Evolutionary conservation across 257 asterid species (phyloP), one percentile per base, ranked within the genome.

Genomic region (Salvia miltiorrhiza): DNA sequence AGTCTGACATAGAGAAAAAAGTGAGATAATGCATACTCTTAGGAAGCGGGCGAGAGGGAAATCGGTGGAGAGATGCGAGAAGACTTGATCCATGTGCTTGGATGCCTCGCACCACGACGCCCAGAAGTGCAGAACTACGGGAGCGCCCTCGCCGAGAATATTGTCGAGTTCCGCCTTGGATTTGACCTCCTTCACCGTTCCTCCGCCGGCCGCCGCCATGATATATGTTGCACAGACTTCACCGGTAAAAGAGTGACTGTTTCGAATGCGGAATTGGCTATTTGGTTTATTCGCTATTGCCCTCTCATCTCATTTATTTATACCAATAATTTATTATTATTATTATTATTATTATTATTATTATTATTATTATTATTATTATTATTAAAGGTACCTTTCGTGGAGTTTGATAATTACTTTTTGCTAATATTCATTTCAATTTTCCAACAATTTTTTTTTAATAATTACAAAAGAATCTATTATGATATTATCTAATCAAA

Each of bases 21-120:
- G 4, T 4, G 28, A 55, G 8, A 11, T 33, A 54, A 52, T 12
- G 56, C 19, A 45, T 82, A 94, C 99, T 83, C 95, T 84, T 13
- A 89, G 81, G 82, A 94, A 94, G 67, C 81, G 92, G 28, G 92
- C 91, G 82, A 87, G 97, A 10, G 97, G 97, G 79, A 89, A 89
- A 87, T 94, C 99, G 68, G 86, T 86, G 56, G 97, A 84, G 70
- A 94, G 96, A 55, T 87, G 97, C 54, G 96, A 81, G 82, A 94
- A 94, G 59, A 94, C 95, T 87, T 91, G 92, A 80, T 91, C 99
- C 99, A 94, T 94, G 81, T 94, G 97, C 86, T 91, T 94, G 35
- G 99, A 94, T 32, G 98, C 96, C 55, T 91, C 99, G 71, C 99
- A 94, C 99, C 99, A 94, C 43, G 95, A 70, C 20, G 99, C 99